phyloP scores from a whole-genome alignment of 371 early-diverging fungal genomes.

The Mortierella sp. region DNA sequence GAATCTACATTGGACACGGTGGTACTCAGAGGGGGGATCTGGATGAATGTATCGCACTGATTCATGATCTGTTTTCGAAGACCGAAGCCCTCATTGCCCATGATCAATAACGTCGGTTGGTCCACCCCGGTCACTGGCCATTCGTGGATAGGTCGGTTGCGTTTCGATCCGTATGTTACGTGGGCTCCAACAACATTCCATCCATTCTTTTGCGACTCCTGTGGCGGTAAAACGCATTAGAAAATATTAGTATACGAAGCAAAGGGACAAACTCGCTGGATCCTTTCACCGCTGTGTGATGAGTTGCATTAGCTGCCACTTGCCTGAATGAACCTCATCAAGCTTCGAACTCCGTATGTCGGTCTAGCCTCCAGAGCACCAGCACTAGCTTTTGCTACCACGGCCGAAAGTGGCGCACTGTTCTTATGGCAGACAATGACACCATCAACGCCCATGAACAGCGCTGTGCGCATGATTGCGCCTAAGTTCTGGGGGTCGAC shows the following conservation, averaged over 20 bases:
- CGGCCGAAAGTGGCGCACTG: slow-evolving; percentile 62
- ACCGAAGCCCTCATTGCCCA: slow-evolving; percentile 74
- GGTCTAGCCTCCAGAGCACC: slow-evolving; percentile 70
- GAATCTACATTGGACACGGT: slow-evolving; percentile 61
- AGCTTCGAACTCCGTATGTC: slow-evolving; percentile 56
- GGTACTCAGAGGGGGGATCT: slow-evolving; percentile 44
- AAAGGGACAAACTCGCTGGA: too few relatives aligned
- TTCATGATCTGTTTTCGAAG: slow-evolving; percentile 57
- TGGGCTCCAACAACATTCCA: slow-evolving; percentile 71
- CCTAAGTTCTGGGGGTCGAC: slow-evolving; percentile 77
- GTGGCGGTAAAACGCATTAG: neutral
- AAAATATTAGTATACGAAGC: neutral
- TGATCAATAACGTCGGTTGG: slow-evolving; percentile 62
- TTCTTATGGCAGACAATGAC: slow-evolving; percentile 58
- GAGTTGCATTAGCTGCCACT: neutral
- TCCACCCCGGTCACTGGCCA: slow-evolving; percentile 44
- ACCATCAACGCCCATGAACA: slow-evolving; percentile 73
- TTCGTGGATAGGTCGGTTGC: slow-evolving; percentile 26
- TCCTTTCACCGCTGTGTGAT: too few relatives aligned
- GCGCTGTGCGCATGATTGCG: slow-evolving; percentile 69
- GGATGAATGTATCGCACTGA: slow-evolving; percentile 61
- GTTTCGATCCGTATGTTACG: slow-evolving; percentile 34
- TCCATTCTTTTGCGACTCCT: slow-evolving; percentile 58
- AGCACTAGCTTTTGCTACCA: slow-evolving; percentile 69
- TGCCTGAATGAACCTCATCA: slow-evolving; percentile 62